These are phyloP conservation scores for Aspergillus wentii DNA, from an alignment of 495 filamentous ascomycete genomes.

Conservation along the genomic window DNA sequence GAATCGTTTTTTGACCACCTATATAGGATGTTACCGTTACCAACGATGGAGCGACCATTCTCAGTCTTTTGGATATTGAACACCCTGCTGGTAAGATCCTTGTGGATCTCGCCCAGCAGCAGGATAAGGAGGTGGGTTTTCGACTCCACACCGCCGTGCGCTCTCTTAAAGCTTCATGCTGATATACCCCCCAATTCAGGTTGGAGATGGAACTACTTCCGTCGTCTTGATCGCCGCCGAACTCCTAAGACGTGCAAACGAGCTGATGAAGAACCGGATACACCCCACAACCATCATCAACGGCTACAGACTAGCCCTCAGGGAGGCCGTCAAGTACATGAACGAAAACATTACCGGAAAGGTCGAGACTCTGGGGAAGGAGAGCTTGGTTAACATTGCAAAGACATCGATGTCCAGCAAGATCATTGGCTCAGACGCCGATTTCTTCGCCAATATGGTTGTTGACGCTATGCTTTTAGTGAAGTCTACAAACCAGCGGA, in stretches of 20 bases:
- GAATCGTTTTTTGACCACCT: conserved; percentile 3
- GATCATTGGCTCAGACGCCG: conserved; percentile 92
- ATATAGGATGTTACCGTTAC: conserved; percentile 94
- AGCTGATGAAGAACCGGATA: conserved; percentile 99
- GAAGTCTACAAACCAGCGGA: conserved; percentile 83
- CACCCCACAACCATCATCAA: conserved; percentile 99
- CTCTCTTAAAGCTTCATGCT: conserved; percentile 8
- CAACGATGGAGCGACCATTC: conserved; percentile 96
- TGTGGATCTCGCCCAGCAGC: conserved; percentile 94
- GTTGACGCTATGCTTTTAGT: conserved; percentile 96
- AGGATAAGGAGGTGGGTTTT: conserved; percentile 79
- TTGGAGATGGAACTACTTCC: conserved; percentile 96
- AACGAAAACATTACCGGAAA: conserved; percentile 94
- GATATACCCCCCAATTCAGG: conserved; percentile 38
- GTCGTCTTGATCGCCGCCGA: conserved; percentile 97
- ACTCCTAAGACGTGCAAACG: conserved; percentile 89
- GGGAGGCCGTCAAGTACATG: conserved; percentile 98
- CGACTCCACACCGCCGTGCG: background rate
- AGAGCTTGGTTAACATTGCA: conserved; percentile 89
- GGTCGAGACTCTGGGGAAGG: conserved; percentile 83
- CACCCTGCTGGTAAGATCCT: conserved; percentile 98
- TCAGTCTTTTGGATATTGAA: conserved; percentile 91
- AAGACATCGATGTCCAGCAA: conserved; percentile 99
- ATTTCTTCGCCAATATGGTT: conserved; percentile 96
- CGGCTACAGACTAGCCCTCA: conserved; percentile 89